Base-by-base conservation (phyloP, 371 early-diverging fungal genomes). In the Phascolomyces articulosus region DNA sequence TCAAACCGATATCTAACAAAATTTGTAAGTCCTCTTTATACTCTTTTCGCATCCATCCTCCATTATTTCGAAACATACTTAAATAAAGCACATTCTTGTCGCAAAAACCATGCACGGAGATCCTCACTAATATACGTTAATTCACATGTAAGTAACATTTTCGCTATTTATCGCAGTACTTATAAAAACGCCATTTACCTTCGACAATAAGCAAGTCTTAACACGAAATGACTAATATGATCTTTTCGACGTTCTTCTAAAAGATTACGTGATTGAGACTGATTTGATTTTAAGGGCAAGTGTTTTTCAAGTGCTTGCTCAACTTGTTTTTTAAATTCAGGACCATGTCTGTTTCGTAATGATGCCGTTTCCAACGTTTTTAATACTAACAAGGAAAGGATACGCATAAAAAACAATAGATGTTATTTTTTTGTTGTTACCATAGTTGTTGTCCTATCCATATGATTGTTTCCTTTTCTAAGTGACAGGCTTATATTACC, bases 121-220 rank as follows among this genome's bases (percentile, higher is more conserved):
- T 96, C 95, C 44, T 91, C 93, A 55, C 90, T 91, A 65, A n/a
- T 27, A 15, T 3, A 38, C 6, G 16, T 41, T 13, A 1, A 15
- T 0, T 13, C 16, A 44, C 4, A 53, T 53, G 54, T 28, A 7
- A 51, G 51, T 47, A 47, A 47, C 21, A 51, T n/a, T 38, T 38
- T 6, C 6, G 38, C 13, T 38, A 38, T 13, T 38, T 38, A 13
- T 38, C 13, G 6, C 38, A 6, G 38, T 38, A 38, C 38, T 13
- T 38, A n/a, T n/a, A n/a, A n/a, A n/a, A n/a, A n/a, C n/a, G n/a
- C n/a, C n/a, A n/a, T 38, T 26, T 75, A 89, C 82, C 90, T 94
- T 68, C 94, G 77, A 76, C 96, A 93, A 67, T 93, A 98, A 2
- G 98, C 97, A 60, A 98, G 83, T 29, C 96, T 87, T 27, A 98